Percentiles rank a stretch among this genome's conserved stretches.
phyloP scores from a whole-genome alignment of 2,329 filamentous ascomycete species.

The Neonectria ditissima region DNA sequence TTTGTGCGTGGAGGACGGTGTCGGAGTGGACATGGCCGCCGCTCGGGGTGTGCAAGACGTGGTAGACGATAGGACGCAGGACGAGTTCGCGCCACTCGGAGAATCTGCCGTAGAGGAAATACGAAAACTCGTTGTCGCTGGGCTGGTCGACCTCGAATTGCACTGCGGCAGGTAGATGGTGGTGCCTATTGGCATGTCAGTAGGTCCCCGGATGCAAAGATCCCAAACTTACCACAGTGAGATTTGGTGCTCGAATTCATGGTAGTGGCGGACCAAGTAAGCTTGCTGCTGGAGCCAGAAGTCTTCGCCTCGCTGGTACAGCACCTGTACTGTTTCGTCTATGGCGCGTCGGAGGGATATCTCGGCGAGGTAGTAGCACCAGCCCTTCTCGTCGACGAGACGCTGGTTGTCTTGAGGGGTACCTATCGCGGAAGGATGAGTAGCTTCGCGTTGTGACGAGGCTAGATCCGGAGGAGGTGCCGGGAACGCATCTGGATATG shows the following conservation, averaged over 20 bases:
- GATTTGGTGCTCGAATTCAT: conserved; percentile 27
- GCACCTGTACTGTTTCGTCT: conserved; percentile 20
- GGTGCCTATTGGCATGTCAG: conserved; percentile 6
- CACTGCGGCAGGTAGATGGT: conserved; percentile 19
- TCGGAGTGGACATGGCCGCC: background rate
- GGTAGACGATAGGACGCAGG: conserved; percentile 26
- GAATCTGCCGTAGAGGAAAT: conserved; percentile 21
- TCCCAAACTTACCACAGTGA: conserved; percentile 11
- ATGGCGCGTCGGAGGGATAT: conserved; percentile 25
- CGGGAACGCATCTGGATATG: conserved; percentile 25
- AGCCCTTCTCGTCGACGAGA: conserved; percentile 25
- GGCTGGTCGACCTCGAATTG: conserved; percentile 17
- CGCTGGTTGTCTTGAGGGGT: conserved; percentile 14
- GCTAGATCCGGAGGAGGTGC: conserved; percentile 16
- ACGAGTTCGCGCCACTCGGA: conserved; percentile 27
- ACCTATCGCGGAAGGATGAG: background rate
- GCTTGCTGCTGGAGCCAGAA: conserved; percentile 27
- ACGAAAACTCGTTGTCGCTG: conserved; percentile 21
- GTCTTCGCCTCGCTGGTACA: conserved; percentile 16
- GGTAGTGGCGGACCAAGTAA: conserved; percentile 19
- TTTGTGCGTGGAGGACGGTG: conserved; percentile 16
- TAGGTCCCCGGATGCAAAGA: background rate
- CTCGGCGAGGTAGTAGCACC: conserved; percentile 30
- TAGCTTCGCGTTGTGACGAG: background rate
- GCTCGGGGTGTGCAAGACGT: conserved; percentile 15